phyloP scores from a whole-genome alignment of 208 protist genomes.

The Trypanosoma scelopori region DNA sequence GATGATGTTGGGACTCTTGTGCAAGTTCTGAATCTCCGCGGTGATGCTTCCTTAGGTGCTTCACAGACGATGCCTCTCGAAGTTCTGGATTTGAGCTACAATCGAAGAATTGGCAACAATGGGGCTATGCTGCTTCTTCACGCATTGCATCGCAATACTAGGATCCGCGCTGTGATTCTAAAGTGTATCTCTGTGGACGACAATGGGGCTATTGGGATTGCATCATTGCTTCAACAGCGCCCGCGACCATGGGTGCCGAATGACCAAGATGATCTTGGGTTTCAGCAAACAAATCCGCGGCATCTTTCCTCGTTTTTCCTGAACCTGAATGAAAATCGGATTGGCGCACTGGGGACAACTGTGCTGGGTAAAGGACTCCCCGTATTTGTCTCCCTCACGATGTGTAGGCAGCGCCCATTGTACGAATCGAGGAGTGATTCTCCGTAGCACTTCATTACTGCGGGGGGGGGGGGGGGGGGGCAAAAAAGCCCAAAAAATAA shows the following conservation, averaged over 20 bases:
- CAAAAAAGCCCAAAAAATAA: too few species aligned
- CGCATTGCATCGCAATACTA: conserved; percentile 32
- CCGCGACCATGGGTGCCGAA: conserved; percentile 33
- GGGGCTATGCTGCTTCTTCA: conserved; percentile 59
- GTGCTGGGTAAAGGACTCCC: conserved; percentile 67
- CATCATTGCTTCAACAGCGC: conserved; percentile 41
- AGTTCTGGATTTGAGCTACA: conserved; percentile 88
- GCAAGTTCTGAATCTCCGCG: conserved; percentile 42
- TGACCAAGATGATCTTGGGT: conserved; percentile 12
- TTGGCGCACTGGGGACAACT: conserved; percentile 58
- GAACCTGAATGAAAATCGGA: conserved; percentile 83
- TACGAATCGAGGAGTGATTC: neutral
- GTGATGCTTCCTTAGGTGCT: conserved; percentile 1
- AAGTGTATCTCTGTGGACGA: conserved; percentile 71
- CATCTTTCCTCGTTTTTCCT: conserved; percentile 54
- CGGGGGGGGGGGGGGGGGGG: too few species aligned
- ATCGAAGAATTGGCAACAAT: conserved; percentile 63
- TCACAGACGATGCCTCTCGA: conserved; percentile 38
- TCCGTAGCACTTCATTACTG: neutral
- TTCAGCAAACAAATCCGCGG: conserved; percentile 12
- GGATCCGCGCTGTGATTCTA: conserved; percentile 70
- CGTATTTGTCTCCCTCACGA: conserved; percentile 60
- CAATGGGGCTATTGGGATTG: conserved; percentile 42
- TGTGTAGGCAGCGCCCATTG: conserved; percentile 58
- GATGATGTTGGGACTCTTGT: conserved; percentile 68